Base-by-base conservation (phyloP, 768 basidiomycete genomes). In the Termitomyces sp. region DNA sequence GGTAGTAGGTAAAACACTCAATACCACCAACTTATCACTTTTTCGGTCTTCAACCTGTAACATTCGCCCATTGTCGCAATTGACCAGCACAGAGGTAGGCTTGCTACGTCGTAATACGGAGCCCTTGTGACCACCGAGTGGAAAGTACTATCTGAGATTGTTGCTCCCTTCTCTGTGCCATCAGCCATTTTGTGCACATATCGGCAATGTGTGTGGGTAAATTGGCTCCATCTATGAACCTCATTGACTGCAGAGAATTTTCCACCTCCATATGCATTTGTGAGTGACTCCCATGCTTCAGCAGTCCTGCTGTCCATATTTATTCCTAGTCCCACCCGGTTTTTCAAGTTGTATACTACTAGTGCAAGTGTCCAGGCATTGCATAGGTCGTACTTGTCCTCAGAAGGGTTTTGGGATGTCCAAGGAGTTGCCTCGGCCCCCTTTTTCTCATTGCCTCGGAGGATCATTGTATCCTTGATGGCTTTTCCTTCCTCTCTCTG, bases 341-440 rank as follows among this genome's bases (percentile, higher is more conserved):
- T 65, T 34, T 67, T 65, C 39, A 61, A 60, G 52, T 70, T 70
- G 26, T 64, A 57, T 13, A 63, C 45, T 26, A 70, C 54, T 0
- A 64, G 59, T 63, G 52, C 6, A 56, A 49, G 2, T 13, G 31
- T 33, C 31, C 7, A 33, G 31, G 31, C 31, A 10, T 33, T 9
- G 8, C 31, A 10, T 33, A 33, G 31, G 8, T 56, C 53, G 65
- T 64, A 71, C 28, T 71, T 63, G 0, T 64, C 60, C 8, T 24
- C 3, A 1, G 62, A 59, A 2, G 69, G 69, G 15, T 24, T 52
- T 1, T 6, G 22, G 0, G 61, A 65, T 20, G 24, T 48, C 56
- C 62, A 59, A 15, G 12, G 3, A 13, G 13, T 34, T 13, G 34
- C 34, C 13, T 34, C 13, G 4, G 34, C 13, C 34, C 13, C 1